Evolutionary conservation across 192 early-diverging fungal genomes (phyloP).

Genomic region (Thoreauomyces humboldtii): DNA sequence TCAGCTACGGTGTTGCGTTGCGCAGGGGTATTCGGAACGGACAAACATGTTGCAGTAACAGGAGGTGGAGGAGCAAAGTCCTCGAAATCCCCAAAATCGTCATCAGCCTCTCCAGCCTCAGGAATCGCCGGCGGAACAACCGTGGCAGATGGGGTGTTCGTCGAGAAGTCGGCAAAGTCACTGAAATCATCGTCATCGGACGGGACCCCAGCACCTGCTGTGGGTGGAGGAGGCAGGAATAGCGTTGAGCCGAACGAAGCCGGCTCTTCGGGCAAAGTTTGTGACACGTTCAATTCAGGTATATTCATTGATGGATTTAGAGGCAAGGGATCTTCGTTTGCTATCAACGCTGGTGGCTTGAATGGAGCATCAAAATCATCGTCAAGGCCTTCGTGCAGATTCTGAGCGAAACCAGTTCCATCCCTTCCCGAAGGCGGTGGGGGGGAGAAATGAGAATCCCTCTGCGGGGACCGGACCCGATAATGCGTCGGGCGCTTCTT

Average conservation of each 20-base stretch:
- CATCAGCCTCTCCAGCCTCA: slow-evolving; percentile 27
- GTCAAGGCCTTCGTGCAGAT: no score
- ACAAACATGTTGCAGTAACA: no score
- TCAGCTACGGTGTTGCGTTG: no score
- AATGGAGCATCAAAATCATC: no score
- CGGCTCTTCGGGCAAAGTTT: no score
- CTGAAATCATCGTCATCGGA: slow-evolving; percentile 6
- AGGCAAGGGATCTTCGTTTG: no score
- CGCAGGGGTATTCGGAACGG: no score
- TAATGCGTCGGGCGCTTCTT: no score
- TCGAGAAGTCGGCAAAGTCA: slow-evolving; percentile 6
- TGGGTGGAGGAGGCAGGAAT: not conserved
- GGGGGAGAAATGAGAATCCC: not conserved
- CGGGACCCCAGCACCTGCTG: not conserved
- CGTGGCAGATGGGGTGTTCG: not conserved
- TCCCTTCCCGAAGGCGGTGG: not conserved
- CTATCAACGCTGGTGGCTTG: no score
- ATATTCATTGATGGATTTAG: no score
- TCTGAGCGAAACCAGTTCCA: not conserved
- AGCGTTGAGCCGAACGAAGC: not conserved
- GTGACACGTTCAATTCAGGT: no score
- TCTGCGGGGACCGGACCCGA: not conserved
- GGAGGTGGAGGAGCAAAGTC: slow-evolving; percentile 24
- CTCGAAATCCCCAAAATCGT: slow-evolving; percentile 50
- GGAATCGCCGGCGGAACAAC: not conserved